A percentile compares a stretch with the other conserved stretches of the same genome.
Conservation (phyloP, 352 stramenopile species). For the Aphanomyces cochlioides region DNA sequence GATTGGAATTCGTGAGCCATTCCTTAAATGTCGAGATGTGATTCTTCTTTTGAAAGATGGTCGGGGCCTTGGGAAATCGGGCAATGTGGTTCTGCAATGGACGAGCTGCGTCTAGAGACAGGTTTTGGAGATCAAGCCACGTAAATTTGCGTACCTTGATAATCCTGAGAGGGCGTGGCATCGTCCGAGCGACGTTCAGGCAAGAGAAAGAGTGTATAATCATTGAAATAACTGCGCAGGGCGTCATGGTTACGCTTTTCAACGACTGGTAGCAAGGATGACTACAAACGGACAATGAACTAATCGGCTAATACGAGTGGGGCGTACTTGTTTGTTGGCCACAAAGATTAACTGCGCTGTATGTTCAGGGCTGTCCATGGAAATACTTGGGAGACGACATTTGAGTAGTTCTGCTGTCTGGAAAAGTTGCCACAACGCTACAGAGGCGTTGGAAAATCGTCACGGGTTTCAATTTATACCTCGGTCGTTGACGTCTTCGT, state of each 20-base stretch:
- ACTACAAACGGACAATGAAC: conserved; percentile 29
- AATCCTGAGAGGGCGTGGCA: background rate
- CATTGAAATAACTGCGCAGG: conserved; percentile 33
- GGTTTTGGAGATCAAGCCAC: too few relatives aligned
- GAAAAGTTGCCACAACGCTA: conserved; percentile 46
- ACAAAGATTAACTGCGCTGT: conserved; percentile 58
- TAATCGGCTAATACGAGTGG: conserved; percentile 35
- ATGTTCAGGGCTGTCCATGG: conserved; percentile 47
- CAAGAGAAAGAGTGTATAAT: conserved; percentile 30
- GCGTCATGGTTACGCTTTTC: conserved; percentile 3
- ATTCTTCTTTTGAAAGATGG: too few relatives aligned
- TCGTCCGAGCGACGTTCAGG: conserved; percentile 16
- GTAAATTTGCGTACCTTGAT: too few relatives aligned
- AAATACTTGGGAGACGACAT: conserved; percentile 59
- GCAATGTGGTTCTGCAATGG: too few relatives aligned
- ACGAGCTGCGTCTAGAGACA: too few relatives aligned
- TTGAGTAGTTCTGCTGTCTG: conserved; percentile 49
- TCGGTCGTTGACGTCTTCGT: conserved; percentile 43
- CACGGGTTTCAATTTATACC: background rate
- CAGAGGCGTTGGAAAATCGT: background rate
- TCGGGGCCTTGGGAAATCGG: too few relatives aligned
- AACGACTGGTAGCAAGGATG: background rate
- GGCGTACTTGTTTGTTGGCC: conserved; percentile 40
- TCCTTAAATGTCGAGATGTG: conserved; percentile 52
- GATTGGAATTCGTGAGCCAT: conserved; percentile 66